phyloP scores from a whole-genome alignment of 2,329 filamentous ascomycete species.

The Byssoonygena ceratinophila region DNA sequence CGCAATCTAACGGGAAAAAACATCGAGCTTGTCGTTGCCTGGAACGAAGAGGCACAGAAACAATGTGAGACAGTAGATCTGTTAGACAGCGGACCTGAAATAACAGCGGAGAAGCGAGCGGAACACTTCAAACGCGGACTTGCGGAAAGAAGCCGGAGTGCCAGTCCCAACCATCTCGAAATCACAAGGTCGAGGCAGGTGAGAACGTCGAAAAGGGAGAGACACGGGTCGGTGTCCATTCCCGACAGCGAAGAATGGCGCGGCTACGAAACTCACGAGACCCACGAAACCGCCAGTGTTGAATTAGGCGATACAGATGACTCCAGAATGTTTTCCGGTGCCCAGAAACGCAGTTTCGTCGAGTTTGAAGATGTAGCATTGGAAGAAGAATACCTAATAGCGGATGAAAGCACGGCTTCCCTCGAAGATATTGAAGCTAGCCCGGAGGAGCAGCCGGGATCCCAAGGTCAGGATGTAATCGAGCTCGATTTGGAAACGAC shows the following conservation, averaged over 20 bases:
- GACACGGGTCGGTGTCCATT: constrained; percentile 8
- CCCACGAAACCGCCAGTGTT: constrained; percentile 29
- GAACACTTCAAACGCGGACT: not conserved
- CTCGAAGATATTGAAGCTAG: not conserved
- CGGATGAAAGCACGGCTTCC: not conserved
- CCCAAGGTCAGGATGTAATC: not conserved
- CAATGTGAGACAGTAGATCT: not conserved
- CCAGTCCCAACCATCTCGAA: not conserved
- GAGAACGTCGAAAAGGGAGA: constrained; percentile 5
- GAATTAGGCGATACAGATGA: constrained; percentile 28
- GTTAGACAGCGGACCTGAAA: not conserved
- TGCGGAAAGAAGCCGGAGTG: not conserved
- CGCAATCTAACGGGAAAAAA: constrained; percentile 28
- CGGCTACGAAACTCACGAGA: constrained; percentile 20
- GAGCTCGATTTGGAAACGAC: not conserved
- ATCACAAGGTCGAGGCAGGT: too few species aligned
- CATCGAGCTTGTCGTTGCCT: constrained; percentile 23
- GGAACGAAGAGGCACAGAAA: not conserved
- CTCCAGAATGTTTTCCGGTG: not conserved
- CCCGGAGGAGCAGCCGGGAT: not conserved
- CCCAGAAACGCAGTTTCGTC: not conserved
- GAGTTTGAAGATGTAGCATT: constrained; percentile 1
- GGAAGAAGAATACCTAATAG: not conserved
- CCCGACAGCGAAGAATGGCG: constrained; percentile 11
- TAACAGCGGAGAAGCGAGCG: not conserved